Base-by-base conservation (phyloP, 768 basidiomycete genomes). In the Boletus reticuloceps region DNA sequence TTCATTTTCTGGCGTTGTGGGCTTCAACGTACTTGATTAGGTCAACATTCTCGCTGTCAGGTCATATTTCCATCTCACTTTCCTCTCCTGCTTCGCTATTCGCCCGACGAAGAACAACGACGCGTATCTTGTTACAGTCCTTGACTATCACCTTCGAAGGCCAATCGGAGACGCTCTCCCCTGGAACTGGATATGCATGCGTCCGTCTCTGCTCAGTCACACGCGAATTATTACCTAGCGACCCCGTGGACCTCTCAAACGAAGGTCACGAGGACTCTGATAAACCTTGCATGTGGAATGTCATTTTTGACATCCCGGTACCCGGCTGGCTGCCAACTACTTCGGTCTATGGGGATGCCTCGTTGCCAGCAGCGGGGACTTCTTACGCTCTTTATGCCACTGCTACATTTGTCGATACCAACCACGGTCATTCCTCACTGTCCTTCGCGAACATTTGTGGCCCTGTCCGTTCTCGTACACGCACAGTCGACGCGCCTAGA, bases 301-400 rank as follows among this genome's bases (percentile, higher is more conserved):
- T 93, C 52, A 75, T 85, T 17, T 96, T 95, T 69, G 86, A 93
- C 68, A 72, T 97, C 5, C 79, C 82, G 16, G 74, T 95, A n/a
- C 93, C 94, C 6, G 94, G 93, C 17, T 96, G 94, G 94, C 78
- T 97, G 4, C 94, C 94, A 9, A 77, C 79, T 2, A 78, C 82
- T 16, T 74, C 82, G 25, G 62, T 50, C 4, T 79, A 83, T 54
- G 82, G 84, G 25, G 68, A 77, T 16, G 60, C 63, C 7, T 62
- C 59, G 11, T 44, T 64, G n/a, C 77, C 78, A 19, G 76, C 77
- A 13, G 64, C 79, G 34, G 88, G 88, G 20, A 81, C 82, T 7
- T 79, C 78, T 51, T 93, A 93, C 65, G 75, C 77, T 19, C 75
- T 93, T 27, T 82, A 80, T 58, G 88, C 89, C 16, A 81, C 81